Conservation (phyloP, 2,329 filamentous ascomycete genomes). For the Alternaria angustiovoidea region DNA sequence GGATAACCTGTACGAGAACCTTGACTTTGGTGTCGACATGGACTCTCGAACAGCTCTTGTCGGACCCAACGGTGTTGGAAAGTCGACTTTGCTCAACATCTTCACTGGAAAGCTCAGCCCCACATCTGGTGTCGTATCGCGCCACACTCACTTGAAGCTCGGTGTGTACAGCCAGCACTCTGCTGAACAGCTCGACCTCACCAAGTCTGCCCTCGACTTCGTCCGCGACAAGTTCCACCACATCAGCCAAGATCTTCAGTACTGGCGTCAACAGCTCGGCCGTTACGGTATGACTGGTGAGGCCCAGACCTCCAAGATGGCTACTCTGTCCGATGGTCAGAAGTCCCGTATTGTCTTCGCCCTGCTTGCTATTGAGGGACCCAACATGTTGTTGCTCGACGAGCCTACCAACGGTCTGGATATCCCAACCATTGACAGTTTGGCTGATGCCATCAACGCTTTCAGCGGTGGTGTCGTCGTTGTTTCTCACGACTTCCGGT, state of each 20-base stretch:
- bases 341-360: slow-evolving; percentile 99
- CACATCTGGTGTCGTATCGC: slow-evolving; percentile 79
- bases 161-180: slow-evolving; percentile 99
- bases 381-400: slow-evolving; percentile 97
- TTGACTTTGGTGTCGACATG: slow-evolving; percentile 99
- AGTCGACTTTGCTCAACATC: slow-evolving; percentile 92
- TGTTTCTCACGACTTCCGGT: slow-evolving; percentile 99
- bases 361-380: slow-evolving; percentile 89
- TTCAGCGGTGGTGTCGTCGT: slow-evolving; percentile 97
- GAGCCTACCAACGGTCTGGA: slow-evolving; percentile 99
- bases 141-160: slow-evolving; percentile 98
- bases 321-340: slow-evolving; percentile 95
- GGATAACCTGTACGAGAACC: slow-evolving; percentile 94
- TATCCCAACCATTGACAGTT: slow-evolving; percentile 96
- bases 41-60: slow-evolving; percentile 97
- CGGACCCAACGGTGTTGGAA: slow-evolving; percentile 98
- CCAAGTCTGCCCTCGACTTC: slow-evolving; percentile 97
- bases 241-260: slow-evolving; percentile 97
- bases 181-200: slow-evolving; percentile 96
- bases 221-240: slow-evolving; percentile 92
- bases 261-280: slow-evolving; percentile 98
- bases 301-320: slow-evolving; percentile 95
- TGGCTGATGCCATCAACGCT: slow-evolving; percentile 97
- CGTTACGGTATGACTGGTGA: slow-evolving; percentile 93
- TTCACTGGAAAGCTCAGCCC: slow-evolving; percentile 96